Evolutionary conservation across 768 basidiomycete species (phyloP).

Genomic region (Pulveroboletus sp.): DNA sequence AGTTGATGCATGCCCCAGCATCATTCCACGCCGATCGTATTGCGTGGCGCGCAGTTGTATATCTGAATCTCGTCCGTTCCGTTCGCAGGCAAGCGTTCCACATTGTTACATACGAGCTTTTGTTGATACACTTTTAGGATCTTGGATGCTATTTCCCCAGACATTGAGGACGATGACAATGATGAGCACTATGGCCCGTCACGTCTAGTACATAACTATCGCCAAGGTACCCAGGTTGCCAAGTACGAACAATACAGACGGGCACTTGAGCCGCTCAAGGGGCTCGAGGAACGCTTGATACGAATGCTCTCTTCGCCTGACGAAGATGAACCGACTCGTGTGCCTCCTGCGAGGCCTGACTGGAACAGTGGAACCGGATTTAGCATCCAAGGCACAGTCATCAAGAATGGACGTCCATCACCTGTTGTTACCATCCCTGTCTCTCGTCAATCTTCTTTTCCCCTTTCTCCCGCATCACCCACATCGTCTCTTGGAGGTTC

Average conservation of each 20-base stretch:
- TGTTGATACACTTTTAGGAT: conserved; percentile 41
- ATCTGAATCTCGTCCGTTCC: conserved; percentile 82
- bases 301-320: conserved; percentile 63
- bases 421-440: conserved; percentile 32
- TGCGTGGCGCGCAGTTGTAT: conserved; percentile 85
- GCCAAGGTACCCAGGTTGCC: conserved; percentile 45
- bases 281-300: conserved; percentile 67
- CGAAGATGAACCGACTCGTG: conserved; percentile 59
- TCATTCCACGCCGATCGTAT: conserved; percentile 76
- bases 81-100: conserved; percentile 53
- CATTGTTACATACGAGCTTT: not conserved
- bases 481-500: conserved; percentile 25
- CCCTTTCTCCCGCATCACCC: conserved; percentile 28
- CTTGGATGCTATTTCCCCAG: conserved; percentile 66
- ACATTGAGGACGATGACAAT: conserved; percentile 52
- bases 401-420: conserved; percentile 42
- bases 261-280: conserved; percentile 61
- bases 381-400: conserved; percentile 12
- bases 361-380: conserved; percentile 33
- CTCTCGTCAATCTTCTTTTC: conserved; percentile 17
- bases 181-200: conserved; percentile 51
- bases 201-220: conserved; percentile 39
- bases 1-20: conserved; percentile 71
- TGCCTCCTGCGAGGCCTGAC: conserved; percentile 36
- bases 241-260: conserved; percentile 59